Conservation (phyloP, 176 grass and related monocot genomes). For the Cenchrus purpureus region DNA sequence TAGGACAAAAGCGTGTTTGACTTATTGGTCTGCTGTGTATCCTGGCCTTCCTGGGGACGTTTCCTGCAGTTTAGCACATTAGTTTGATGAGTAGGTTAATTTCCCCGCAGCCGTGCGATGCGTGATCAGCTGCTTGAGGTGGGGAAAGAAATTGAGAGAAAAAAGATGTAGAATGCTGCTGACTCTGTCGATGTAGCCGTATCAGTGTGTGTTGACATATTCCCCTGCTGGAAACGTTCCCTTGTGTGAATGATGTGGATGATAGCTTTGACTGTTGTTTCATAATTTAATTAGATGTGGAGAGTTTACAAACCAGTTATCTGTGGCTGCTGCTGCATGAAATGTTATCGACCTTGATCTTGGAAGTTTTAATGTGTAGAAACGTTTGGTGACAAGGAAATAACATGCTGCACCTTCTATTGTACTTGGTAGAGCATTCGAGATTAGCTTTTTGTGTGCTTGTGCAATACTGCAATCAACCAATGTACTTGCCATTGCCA, state of each 20-base stretch:
- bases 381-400: not conserved
- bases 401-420: not conserved
- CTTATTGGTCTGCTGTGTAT: conserved; percentile 37
- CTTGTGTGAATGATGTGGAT: conserved; percentile 38
- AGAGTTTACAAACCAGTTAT: conserved; percentile 16
- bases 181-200: conserved; percentile 28
- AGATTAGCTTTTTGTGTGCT: not conserved
- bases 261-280: conserved; percentile 41
- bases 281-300: conserved; percentile 12
- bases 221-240: conserved; percentile 34
- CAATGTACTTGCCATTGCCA: not conserved
- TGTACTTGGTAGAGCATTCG: not conserved
- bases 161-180: conserved; percentile 16
- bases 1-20: conserved; percentile 46
- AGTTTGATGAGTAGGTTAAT: conserved; percentile 21
- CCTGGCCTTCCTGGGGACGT: conserved; percentile 23
- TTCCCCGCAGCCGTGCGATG: not conserved
- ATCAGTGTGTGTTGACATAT: conserved; percentile 41
- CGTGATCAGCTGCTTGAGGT: conserved; percentile 5
- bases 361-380: not conserved
- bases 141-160: conserved; percentile 12
- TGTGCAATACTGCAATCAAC: not conserved
- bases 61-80: conserved; percentile 42
- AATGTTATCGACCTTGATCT: not conserved
- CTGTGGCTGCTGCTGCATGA: not conserved